Conservation (phyloP, 306 rosid genomes). For the Quercus suber region DNA sequence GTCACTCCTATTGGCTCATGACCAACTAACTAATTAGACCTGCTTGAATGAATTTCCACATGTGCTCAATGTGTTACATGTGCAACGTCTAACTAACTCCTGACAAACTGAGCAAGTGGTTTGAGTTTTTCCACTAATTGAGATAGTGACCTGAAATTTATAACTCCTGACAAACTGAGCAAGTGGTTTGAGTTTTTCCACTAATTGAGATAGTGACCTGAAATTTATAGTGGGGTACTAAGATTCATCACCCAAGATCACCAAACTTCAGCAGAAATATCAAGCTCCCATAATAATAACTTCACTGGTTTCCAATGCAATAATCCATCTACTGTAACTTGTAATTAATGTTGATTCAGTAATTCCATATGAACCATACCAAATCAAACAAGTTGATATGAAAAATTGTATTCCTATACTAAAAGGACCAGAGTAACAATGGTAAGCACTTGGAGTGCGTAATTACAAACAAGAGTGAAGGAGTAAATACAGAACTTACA, state of each 20-base stretch:
- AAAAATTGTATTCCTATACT: background rate
- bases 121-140: background rate
- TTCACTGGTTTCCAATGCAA: background rate
- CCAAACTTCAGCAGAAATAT: background rate
- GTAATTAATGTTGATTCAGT: background rate
- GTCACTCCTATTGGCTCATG: too few relatives aligned
- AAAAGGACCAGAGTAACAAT: background rate
- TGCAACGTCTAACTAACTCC: background rate
- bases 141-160: background rate
- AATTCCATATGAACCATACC: background rate
- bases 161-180: background rate
- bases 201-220: background rate
- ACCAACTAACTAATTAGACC: too few relatives aligned
- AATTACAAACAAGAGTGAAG: background rate
- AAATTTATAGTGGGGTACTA: background rate
- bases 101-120: background rate
- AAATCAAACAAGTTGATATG: conserved; percentile 7
- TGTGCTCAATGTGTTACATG: background rate
- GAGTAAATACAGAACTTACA: conserved; percentile 46
- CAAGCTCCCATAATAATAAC: background rate
- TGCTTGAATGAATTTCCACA: background rate
- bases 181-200: background rate
- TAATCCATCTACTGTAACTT: background rate
- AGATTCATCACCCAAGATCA: background rate
- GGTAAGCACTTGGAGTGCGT: background rate